Base-by-base conservation (phyloP, 2,329 filamentous ascomycete species). In the Celoporthe dispersa region DNA sequence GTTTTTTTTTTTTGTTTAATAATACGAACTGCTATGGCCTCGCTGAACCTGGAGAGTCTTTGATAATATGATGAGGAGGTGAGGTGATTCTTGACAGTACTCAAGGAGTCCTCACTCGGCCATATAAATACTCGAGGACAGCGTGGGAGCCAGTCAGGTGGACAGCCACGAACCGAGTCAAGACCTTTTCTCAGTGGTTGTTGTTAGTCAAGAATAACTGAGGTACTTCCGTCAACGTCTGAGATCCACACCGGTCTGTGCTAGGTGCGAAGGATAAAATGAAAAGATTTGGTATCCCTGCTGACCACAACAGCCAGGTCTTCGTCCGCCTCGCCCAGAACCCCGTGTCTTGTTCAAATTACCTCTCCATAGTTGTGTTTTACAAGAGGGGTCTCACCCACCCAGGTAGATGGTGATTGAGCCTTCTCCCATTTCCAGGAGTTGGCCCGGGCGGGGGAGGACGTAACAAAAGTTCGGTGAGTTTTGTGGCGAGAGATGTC, bases 221-320 rank as follows among this genome's bases (percentile, higher is more conserved):
- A 19, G 25, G 53, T 7, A 28, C 25, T 31, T 16, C 28, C 51
- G 53, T 57, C 25, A 28, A 28, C 25, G 12, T 57, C 19, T 28
- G 11, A 57, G 53, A 57, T 57, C 53, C 53, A 57, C 53, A 57
- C 53, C 53, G 53, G 53, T 57, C 25, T 57, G 51, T 14, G 9
- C n/a, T 55, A 25, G n/a, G 25, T 28, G n/a, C 25, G n/a, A 28
- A 28, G 25, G 11, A 31, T 55, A 28, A 55, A 57, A 55, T 55
- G 12, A 19, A 31, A 31, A 57, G 22, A 57, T 5, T 28, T 55
- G 11, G 6, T 28, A 31, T 16, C 25, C 53, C 53, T 57, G 53
- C 28, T 57, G 28, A 31, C 6, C 25, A 57, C 28, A 31, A 22
- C 19, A 48, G 22, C 44, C 44, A 48, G 19, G 19, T n/a, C 44